Evolutionary conservation across 805 yeast species (phyloP), one percentile per base, ranked within the genome.

Genomic region (Torulaspora microellipsoides): DNA sequence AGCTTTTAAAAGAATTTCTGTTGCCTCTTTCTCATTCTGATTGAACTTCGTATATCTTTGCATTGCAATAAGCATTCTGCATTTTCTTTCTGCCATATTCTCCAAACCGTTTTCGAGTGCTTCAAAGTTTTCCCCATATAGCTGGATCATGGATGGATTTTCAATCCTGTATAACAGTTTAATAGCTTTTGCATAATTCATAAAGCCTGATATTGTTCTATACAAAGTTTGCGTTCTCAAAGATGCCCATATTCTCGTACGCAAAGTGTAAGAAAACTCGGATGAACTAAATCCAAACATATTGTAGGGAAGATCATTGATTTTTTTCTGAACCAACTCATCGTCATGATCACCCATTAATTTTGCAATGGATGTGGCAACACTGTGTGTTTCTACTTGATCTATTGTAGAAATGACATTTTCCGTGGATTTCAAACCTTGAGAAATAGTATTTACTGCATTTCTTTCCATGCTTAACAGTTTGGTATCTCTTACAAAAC

Each of bases 201-300:
- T 77, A 57, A 89, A 87, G 0, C 96, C 96, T 0, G 90, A 78
- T 2, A 86, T 72, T 0, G 96, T 88, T 31, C 96, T 69, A 57
- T 82, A 89, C 42, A 88, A 68, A 0, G 96, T 88, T 58, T 88
- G 96, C 2, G 86, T 77, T 55, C 95, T 71, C 42, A 85, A 65
- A 0, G 95, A 85, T 0, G 95, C 85, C 96, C 96, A 88, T 2
- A 87, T 73, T 56, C 95, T 71, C 0, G 95, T 87, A 60, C 95
- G 68, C 49, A 83, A 59, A 2, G 78, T 73, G 52, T 75, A 78
- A 43, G 80, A 81, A 0, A 85, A 81, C 2, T 78, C 72, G 1
- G 88, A 75, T 17, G 77, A 70, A 49, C 80, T 82, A 64, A 83
- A 86, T 0, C 95, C 95, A 51, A 85, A 68, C 52, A 81, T 80